A percentile compares a stretch with the other conserved stretches of the same genome.
Conservation (phyloP, 371 early-diverging fungal species). For the Blyttiomyces sp. region DNA sequence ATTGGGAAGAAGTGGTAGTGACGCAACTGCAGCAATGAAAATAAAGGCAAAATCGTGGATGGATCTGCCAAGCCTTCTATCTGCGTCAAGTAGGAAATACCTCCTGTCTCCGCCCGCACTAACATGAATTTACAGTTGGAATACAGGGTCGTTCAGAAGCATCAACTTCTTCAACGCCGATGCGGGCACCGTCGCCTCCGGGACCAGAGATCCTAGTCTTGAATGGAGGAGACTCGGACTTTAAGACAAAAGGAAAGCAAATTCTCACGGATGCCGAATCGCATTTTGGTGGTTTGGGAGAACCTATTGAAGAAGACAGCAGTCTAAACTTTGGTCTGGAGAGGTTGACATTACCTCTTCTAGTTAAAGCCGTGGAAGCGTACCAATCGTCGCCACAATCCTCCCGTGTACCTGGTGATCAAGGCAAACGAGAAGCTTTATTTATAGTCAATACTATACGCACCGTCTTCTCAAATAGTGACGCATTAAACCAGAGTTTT, state of each 20-base stretch:
- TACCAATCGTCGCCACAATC: too few species aligned
- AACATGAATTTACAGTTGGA: too few species aligned
- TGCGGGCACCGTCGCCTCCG: too few species aligned
- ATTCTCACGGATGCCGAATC: too few species aligned
- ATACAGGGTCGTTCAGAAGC: too few species aligned
- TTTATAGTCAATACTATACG: conserved; percentile 45
- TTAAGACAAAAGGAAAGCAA: too few species aligned
- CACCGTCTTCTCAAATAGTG: conserved; percentile 46
- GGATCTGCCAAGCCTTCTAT: conserved; percentile 31
- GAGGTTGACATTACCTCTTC: conserved; percentile 2
- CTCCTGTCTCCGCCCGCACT: not conserved
- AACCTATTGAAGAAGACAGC: too few species aligned
- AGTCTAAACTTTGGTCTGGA: too few species aligned
- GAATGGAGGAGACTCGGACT: too few species aligned
- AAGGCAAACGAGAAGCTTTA: conserved; percentile 16
- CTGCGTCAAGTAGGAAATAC: conserved; percentile 7
- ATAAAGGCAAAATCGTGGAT: conserved; percentile 17
- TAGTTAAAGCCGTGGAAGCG: conserved; percentile 11
- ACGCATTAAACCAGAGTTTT: conserved; percentile 39
- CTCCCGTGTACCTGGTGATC: not conserved
- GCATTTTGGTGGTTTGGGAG: too few species aligned
- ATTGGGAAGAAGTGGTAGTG: conserved; percentile 12
- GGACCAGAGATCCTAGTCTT: too few species aligned
- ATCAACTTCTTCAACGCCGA: too few species aligned
- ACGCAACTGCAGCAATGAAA: conserved; percentile 1